Evolutionary conservation across 163 green algal species (phyloP).

Genomic region (Prototheca stagnorum): DNA sequence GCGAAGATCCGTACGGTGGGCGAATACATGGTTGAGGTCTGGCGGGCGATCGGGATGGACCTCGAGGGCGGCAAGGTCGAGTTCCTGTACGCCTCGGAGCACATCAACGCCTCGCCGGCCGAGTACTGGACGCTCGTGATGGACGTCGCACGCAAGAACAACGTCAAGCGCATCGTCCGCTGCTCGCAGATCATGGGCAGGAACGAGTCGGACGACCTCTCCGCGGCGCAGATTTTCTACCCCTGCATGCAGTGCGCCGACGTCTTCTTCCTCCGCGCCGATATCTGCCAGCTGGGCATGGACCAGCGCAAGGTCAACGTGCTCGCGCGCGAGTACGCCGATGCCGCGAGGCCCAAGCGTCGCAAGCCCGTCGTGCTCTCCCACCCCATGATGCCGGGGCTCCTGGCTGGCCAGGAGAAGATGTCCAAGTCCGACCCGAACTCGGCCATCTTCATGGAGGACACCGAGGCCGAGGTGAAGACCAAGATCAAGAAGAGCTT

Average conservation of each 20-base stretch:
- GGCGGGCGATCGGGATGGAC: slow-evolving; percentile 97
- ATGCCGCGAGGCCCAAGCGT: slow-evolving; percentile 52
- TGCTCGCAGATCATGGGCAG: slow-evolving; percentile 92
- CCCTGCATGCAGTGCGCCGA: slow-evolving; percentile 97
- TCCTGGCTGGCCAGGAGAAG: slow-evolving; percentile 93
- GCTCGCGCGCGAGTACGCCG: slow-evolving; percentile 95
- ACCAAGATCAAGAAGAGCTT: slow-evolving; percentile 98
- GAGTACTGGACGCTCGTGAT: slow-evolving; percentile 98
- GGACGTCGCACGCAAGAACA: slow-evolving; percentile 92
- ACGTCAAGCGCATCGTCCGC: slow-evolving; percentile 76
- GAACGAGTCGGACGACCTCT: slow-evolving; percentile 82
- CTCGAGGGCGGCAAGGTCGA: slow-evolving; percentile 52
- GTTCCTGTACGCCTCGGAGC: slow-evolving; percentile 60
- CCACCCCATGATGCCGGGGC: slow-evolving; percentile 74
- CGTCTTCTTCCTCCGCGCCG: slow-evolving; percentile 98
- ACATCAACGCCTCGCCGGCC: slow-evolving; percentile 59
- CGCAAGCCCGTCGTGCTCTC: slow-evolving; percentile 93
- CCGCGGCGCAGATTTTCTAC: slow-evolving; percentile 96
- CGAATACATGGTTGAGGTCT: slow-evolving; percentile 78
- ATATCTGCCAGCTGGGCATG: slow-evolving; percentile 99
- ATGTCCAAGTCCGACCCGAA: slow-evolving; percentile 97
- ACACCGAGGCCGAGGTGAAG: slow-evolving; percentile 81
- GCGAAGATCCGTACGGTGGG: slow-evolving; percentile 96
- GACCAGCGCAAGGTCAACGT: slow-evolving; percentile 99
- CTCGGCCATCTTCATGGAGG: slow-evolving; percentile 98